Evolutionary conservation across 139 green algal species (phyloP).

Genomic region (Chlamydomonas incerta): DNA sequence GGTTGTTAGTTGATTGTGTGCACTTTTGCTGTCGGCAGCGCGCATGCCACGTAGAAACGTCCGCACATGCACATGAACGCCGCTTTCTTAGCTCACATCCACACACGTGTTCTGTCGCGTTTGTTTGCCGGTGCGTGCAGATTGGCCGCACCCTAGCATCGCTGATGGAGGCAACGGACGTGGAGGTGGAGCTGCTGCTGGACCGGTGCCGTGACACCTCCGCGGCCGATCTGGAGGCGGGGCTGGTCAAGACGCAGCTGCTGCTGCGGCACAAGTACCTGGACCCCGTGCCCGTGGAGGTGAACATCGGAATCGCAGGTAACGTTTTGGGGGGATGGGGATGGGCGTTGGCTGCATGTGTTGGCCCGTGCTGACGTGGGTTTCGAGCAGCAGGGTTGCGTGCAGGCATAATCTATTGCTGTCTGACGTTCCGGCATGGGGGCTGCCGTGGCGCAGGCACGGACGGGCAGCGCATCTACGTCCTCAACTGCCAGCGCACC

Average conservation of each 20-base stretch:
- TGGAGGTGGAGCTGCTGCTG: background rate
- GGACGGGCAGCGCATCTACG: slow-evolving; percentile 40
- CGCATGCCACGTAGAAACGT: too few relatives aligned
- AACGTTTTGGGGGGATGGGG: background rate
- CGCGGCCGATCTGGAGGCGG: background rate
- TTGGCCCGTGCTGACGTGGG: too few relatives aligned
- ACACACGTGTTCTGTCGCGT: too few relatives aligned
- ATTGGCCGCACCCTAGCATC: background rate
- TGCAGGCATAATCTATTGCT: too few relatives aligned
- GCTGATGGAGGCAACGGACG: background rate
- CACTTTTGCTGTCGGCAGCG: too few relatives aligned
- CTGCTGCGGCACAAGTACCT: slow-evolving; percentile 12
- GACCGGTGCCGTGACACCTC: background rate
- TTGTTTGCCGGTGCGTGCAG: background rate
- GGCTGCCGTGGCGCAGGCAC: slow-evolving; percentile 46
- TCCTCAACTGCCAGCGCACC: slow-evolving; percentile 32
- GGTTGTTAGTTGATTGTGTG: too few relatives aligned
- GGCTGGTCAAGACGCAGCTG: background rate
- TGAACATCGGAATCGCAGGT: slow-evolving; percentile 9
- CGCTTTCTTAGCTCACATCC: too few relatives aligned
- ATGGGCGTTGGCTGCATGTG: background rate
- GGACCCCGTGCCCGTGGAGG: slow-evolving; percentile 26
- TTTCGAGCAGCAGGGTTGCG: too few relatives aligned
- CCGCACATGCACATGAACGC: too few relatives aligned
- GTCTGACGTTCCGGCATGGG: too few relatives aligned